Evolutionary conservation across 192 early-diverging fungal species (phyloP).

Genomic region (Paraglomus occultum): DNA sequence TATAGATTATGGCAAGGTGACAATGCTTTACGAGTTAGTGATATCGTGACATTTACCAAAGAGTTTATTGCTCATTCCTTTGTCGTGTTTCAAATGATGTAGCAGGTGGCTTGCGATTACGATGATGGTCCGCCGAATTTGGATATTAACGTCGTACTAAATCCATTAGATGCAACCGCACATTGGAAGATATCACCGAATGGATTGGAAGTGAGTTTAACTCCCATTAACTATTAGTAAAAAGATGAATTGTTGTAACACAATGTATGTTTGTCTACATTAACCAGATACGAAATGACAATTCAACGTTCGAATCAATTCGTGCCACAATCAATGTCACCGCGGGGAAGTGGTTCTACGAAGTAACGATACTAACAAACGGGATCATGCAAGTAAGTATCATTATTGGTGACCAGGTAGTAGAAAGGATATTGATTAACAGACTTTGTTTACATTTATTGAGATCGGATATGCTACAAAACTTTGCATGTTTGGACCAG

Average conservation of each 20-base stretch:
- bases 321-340: constrained; percentile 53
- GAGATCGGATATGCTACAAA: constrained; percentile 69
- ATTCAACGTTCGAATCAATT: constrained; percentile 77
- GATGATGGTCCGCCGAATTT: constrained; percentile 14
- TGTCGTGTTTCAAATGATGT: too few species aligned
- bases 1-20: background rate
- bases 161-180: constrained; percentile 53
- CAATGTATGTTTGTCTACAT: background rate
- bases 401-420: background rate
- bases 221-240: background rate
- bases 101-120: constrained; percentile 15
- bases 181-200: constrained; percentile 53
- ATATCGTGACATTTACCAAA: too few species aligned
- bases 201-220: constrained; percentile 43
- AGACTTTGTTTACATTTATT: background rate
- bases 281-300: constrained; percentile 72
- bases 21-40: too few species aligned
- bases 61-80: too few species aligned
- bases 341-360: constrained; percentile 70
- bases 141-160: constrained; percentile 48
- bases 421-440: background rate
- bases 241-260: background rate
- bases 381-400: constrained; percentile 70
- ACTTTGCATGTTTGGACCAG: constrained; percentile 65
- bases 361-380: constrained; percentile 59